Evolutionary conservation across 164 flowering plant species (phyloP).

Genomic region (Vitis rotundifolia): DNA sequence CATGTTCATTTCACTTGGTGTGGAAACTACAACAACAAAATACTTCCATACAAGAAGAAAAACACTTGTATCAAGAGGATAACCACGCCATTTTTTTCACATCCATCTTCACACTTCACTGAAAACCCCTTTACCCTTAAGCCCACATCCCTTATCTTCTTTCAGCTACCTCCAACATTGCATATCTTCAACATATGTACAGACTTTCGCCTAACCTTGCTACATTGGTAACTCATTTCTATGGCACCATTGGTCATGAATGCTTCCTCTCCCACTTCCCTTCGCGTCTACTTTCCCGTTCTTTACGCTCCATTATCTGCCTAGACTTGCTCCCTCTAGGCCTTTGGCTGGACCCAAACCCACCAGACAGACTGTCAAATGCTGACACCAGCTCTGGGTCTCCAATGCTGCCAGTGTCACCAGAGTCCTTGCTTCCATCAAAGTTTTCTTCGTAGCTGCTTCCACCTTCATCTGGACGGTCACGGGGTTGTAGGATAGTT

Average conservation of each 20-base stretch:
- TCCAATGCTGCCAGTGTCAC: slow-evolving; percentile 82
- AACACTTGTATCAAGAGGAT: too few relatives aligned
- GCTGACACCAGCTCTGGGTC: slow-evolving; percentile 65
- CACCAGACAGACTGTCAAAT: slow-evolving; percentile 60
- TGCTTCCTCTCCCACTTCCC: slow-evolving; percentile 97
- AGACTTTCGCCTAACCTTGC: neutral
- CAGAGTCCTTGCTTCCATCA: slow-evolving; percentile 87
- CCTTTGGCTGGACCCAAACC: slow-evolving; percentile 57
- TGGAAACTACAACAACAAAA: too few relatives aligned
- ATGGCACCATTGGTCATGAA: slow-evolving; percentile 16
- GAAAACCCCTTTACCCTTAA: too few relatives aligned
- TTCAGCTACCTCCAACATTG: too few relatives aligned
- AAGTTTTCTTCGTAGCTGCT: slow-evolving; percentile 75
- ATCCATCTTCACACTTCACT: too few relatives aligned
- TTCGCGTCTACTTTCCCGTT: slow-evolving; percentile 82
- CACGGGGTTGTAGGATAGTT: slow-evolving; percentile 76
- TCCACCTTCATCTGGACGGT: slow-evolving; percentile 65
- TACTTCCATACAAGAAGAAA: too few relatives aligned
- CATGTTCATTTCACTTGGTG: too few relatives aligned
- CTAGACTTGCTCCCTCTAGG: slow-evolving; percentile 82
- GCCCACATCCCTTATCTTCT: too few relatives aligned
- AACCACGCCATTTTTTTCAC: too few relatives aligned
- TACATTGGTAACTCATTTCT: too few relatives aligned
- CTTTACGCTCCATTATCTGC: slow-evolving; percentile 75
- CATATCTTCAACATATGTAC: too few relatives aligned